Percentiles rank a stretch among this genome's conserved stretches.
Conservation (phyloP, 2,329 filamentous ascomycete species). For the Fusarium sarcochroum region DNA sequence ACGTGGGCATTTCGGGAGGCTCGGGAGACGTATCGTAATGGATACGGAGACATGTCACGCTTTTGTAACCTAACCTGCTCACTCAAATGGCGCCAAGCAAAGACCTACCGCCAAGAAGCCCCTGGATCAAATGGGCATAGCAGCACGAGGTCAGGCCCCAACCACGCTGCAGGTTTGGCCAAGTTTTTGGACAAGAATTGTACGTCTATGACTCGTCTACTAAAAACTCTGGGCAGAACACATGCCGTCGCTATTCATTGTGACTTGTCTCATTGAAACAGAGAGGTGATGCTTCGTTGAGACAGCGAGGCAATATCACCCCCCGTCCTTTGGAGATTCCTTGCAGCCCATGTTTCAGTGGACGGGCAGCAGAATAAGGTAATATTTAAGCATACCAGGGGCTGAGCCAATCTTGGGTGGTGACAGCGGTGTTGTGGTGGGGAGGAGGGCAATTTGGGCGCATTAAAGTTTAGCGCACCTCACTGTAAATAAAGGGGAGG, state of each 20-base stretch:
- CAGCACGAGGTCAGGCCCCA: slow-evolving; percentile 13
- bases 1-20: slow-evolving; percentile 8
- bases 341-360: slow-evolving; percentile 34
- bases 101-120: slow-evolving; percentile 35
- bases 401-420: slow-evolving; percentile 24
- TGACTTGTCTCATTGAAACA: background rate
- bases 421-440: slow-evolving; percentile 9
- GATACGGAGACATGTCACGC: slow-evolving; percentile 6
- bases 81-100: slow-evolving; percentile 27
- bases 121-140: slow-evolving; percentile 37
- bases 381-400: slow-evolving; percentile 50
- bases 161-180: slow-evolving; percentile 3
- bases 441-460: slow-evolving; percentile 23
- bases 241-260: background rate
- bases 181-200: background rate
- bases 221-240: background rate
- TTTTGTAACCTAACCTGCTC: background rate
- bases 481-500: background rate
- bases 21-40: slow-evolving; percentile 5
- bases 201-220: slow-evolving; percentile 9
- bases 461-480: slow-evolving; percentile 46
- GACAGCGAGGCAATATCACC: background rate
- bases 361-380: slow-evolving; percentile 44
- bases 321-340: slow-evolving; percentile 6
- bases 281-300: background rate